Evolutionary conservation across 2,329 filamentous ascomycete species (phyloP).

Genomic region (Didymella arachidicola): DNA sequence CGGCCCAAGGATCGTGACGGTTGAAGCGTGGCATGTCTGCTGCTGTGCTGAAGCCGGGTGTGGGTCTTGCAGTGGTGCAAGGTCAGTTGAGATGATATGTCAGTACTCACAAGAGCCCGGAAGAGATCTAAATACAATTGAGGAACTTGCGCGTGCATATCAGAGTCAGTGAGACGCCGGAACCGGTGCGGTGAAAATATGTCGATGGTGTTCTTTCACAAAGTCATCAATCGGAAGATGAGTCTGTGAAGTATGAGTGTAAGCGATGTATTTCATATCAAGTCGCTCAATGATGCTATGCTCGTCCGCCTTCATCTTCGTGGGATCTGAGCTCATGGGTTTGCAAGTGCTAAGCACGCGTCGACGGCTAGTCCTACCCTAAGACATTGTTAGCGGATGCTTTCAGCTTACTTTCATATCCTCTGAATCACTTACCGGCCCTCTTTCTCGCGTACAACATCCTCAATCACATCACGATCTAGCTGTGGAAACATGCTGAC

Average conservation of each 20-base stretch:
- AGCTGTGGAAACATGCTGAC: conserved; percentile 97
- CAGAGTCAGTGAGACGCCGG: not conserved
- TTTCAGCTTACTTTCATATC: not conserved
- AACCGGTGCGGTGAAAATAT: not conserved
- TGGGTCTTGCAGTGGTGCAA: not conserved
- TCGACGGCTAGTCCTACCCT: conserved; percentile 58
- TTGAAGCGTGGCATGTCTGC: not conserved
- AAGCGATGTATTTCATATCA: not conserved
- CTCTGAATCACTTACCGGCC: conserved; percentile 72
- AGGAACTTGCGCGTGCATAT: not conserved
- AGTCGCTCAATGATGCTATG: conserved; percentile 1
- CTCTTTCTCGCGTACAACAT: conserved; percentile 95
- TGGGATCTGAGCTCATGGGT: conserved; percentile 26
- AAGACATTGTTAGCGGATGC: conserved; percentile 1
- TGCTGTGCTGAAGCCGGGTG: not conserved
- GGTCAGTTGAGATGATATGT: not conserved
- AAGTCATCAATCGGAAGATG: not conserved
- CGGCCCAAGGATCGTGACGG: not conserved
- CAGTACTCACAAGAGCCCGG: not conserved
- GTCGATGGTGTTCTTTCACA: not conserved
- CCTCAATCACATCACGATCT: conserved; percentile 92
- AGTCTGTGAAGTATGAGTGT: not conserved
- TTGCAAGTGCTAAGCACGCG: conserved; percentile 57
- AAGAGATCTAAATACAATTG: not conserved
- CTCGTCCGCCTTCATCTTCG: not conserved